phyloP scores from a whole-genome alignment of 495 filamentous ascomycete genomes.

The Talaromyces nanjingensis region DNA sequence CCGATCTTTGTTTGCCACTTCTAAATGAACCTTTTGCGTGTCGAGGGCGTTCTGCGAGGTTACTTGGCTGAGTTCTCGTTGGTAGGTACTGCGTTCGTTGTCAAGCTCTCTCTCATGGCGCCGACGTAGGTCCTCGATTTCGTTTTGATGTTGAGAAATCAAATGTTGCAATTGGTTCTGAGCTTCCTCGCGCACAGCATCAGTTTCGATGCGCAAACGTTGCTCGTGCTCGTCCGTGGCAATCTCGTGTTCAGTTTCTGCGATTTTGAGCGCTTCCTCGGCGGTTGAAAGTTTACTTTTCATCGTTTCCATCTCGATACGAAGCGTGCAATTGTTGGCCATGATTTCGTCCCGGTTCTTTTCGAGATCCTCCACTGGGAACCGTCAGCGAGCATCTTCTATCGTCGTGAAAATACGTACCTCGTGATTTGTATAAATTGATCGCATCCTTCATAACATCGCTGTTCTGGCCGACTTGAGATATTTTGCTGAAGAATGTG shows the following conservation, averaged over 20 bases:
- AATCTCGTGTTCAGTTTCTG: constrained; percentile 46
- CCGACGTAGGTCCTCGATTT: constrained; percentile 40
- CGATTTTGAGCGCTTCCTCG: constrained; percentile 41
- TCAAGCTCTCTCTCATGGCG: constrained; percentile 52
- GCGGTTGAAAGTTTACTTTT: constrained; percentile 38
- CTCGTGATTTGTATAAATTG: constrained; percentile 61
- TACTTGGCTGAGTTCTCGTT: constrained; percentile 60
- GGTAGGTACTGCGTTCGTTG: constrained; percentile 51
- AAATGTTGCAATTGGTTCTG: constrained; percentile 34
- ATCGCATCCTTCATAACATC: constrained; percentile 61
- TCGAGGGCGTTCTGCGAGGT: constrained; percentile 54
- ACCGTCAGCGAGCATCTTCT: constrained; percentile 7
- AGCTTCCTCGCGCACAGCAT: constrained; percentile 31
- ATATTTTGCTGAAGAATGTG: constrained; percentile 54
- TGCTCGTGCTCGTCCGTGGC: constrained; percentile 50
- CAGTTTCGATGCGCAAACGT: constrained; percentile 42
- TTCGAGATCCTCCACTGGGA: constrained; percentile 63
- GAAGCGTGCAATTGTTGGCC: constrained; percentile 47
- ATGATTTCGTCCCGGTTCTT: constrained; percentile 47
- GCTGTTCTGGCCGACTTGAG: constrained; percentile 51
- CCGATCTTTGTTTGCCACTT: constrained; percentile 54
- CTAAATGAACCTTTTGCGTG: constrained; percentile 54
- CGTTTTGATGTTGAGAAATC: constrained; percentile 38
- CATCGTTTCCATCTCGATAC: constrained; percentile 51
- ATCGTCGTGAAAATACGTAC: constrained; percentile 39